Percentiles rank a stretch among this genome's conserved stretches.
These are phyloP conservation scores for Casuarina equisetifolia DNA, from an alignment of 306 rosid species.

Conservation along the genomic window DNA sequence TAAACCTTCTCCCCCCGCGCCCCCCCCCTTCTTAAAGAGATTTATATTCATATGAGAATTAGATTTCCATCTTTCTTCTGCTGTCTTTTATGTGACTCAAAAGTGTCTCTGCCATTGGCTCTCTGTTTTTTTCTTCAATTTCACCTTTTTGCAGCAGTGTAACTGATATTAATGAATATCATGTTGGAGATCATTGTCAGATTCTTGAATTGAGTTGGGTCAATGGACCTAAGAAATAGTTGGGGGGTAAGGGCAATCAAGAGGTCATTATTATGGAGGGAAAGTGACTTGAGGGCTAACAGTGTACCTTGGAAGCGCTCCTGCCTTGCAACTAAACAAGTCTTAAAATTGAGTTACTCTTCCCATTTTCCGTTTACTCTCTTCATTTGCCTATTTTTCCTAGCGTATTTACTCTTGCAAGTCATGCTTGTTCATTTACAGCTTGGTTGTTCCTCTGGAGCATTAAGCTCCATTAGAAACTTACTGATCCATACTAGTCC, in stretches of 20 bases:
- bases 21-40: too few species aligned
- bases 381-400: not conserved
- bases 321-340: not conserved
- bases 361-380: not conserved
- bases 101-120: not conserved
- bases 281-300: not conserved
- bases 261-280: not conserved
- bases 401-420: too few species aligned
- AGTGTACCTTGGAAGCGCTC: not conserved
- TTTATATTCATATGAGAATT: not conserved
- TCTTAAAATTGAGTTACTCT: not conserved
- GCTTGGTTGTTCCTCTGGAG: not conserved
- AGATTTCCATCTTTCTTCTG: not conserved
- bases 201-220: not conserved
- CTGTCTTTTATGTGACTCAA: not conserved
- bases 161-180: not conserved
- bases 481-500: not conserved
- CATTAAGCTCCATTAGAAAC: not conserved
- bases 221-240: not conserved
- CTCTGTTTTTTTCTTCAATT: not conserved
- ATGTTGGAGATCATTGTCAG: not conserved
- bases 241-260: not conserved
- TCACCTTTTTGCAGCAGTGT: not conserved
- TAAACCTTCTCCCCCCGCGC: too few species aligned
- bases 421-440: not conserved